Evolutionary conservation across 345 rosid genomes (phyloP), one percentile per base, ranked within the genome.

Genomic region (Populus nigra): DNA sequence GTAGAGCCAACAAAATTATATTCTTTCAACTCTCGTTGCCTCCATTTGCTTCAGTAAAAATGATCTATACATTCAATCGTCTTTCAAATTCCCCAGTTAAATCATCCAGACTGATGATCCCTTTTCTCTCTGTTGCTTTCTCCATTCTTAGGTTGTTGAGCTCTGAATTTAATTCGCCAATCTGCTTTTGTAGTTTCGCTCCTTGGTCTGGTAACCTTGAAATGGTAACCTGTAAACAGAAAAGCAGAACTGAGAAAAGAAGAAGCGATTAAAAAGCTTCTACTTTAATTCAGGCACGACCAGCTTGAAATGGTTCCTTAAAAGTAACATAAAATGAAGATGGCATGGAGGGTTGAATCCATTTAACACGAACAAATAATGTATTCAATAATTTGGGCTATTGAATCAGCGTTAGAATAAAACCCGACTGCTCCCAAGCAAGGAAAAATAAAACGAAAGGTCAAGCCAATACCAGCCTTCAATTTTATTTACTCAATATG

Each of bases 171-270:
- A 93, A 57, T 67, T 88, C 94, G 2, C 80, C 78, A 61, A 96
- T 89, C 86, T 93, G 92, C 81, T 88, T 89, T 78, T 84, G 89
- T 67, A 93, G 41, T 77, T 88, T 93, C 5, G 83, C 90, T 69
- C 99, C 99, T 80, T 84, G 82, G 77, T 96, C 99, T 3, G 99
- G 95, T 75, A 96, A 80, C 73, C 85, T 91, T 47, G 94, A 87
- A 25, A 93, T 79, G 2, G 86, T 88, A 43, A 8, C 84, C 99
- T 96, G 90, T 43, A 68, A 35, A 63, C 25, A 53, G 45, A 29
- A 50, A n/a, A 0, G 29, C 73, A 57, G 66, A 67, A 65, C 6
- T 38, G 53, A 15, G 62, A 38, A 15, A 33, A 66, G 23, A 18
- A 5, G 36, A n/a, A 43, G 49, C 10, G 8, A 20, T 57, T 57